Evolutionary conservation across 1,139 yeast genomes (phyloP).

Genomic region (Blastobotrys persicus): DNA sequence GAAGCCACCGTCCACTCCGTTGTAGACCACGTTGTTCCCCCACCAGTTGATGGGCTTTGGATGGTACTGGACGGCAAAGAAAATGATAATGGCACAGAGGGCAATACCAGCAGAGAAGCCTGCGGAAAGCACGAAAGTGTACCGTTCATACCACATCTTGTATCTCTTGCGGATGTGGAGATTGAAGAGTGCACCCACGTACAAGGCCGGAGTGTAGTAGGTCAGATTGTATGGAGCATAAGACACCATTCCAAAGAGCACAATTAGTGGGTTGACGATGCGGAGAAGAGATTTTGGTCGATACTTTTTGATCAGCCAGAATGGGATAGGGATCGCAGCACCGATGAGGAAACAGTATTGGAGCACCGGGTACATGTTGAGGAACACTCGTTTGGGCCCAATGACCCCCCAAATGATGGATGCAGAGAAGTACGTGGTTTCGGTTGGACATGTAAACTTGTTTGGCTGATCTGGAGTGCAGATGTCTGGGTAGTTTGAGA

Average conservation of each 20-base stretch:
- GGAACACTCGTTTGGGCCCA: conserved; percentile 57
- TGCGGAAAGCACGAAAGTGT: conserved; percentile 51
- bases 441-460: conserved; percentile 38
- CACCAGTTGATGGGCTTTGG: conserved; percentile 47
- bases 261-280: conserved; percentile 47
- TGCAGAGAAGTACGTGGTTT: conserved; percentile 49
- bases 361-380: conserved; percentile 45
- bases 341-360: conserved; percentile 55
- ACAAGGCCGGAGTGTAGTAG: conserved; percentile 49
- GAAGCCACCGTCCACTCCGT: conserved; percentile 44
- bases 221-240: conserved; percentile 51
- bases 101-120: conserved; percentile 51
- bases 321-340: conserved; percentile 44
- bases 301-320: conserved; percentile 43
- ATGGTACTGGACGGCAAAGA: conserved; percentile 52
- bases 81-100: conserved; percentile 36
- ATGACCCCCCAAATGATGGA: conserved; percentile 59
- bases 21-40: conserved; percentile 49
- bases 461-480: conserved; percentile 44
- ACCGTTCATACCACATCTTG: conserved; percentile 45
- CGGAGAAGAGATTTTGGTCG: conserved; percentile 36
- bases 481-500: conserved; percentile 44
- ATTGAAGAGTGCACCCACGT: conserved; percentile 51
- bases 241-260: conserved; percentile 45
- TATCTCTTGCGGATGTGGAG: conserved; percentile 48